These are phyloP conservation scores for Tuber calosporum DNA, from an alignment of 495 filamentous ascomycete genomes.

Conservation along the genomic window DNA sequence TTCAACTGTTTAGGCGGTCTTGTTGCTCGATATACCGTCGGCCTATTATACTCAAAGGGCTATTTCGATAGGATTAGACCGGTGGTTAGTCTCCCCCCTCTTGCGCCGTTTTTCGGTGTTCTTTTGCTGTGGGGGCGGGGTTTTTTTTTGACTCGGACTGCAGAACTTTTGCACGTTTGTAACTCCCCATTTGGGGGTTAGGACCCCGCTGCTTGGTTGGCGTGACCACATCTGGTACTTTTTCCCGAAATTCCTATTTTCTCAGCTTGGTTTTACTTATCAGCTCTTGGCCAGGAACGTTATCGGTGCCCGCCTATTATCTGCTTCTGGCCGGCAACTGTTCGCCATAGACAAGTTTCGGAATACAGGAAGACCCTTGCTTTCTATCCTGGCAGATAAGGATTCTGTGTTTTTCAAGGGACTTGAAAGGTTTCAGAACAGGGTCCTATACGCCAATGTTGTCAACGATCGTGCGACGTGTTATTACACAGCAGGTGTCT, in stretches of 20 bases:
- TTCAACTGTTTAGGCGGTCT: slow-evolving; percentile 51
- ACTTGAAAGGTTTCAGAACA: slow-evolving; percentile 63
- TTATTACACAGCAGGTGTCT: slow-evolving; percentile 74
- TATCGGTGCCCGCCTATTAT: slow-evolving; percentile 67
- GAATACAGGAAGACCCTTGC: slow-evolving; percentile 67
- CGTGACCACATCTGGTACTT: slow-evolving; percentile 54
- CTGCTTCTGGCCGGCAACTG: slow-evolving; percentile 74
- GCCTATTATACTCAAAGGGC: slow-evolving; percentile 70
- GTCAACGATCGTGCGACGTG: slow-evolving; percentile 71
- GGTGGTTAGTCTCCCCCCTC: slow-evolving; percentile 49
- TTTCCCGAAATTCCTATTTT: neutral
- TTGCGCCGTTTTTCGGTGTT: neutral
- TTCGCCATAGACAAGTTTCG: slow-evolving; percentile 82
- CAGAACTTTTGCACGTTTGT: slow-evolving; percentile 92
- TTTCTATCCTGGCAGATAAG: slow-evolving; percentile 74
- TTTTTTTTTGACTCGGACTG: slow-evolving; percentile 1
- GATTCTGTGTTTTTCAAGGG: slow-evolving; percentile 79
- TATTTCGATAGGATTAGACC: slow-evolving; percentile 71
- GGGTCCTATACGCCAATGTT: slow-evolving; percentile 73
- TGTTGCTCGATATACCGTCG: slow-evolving; percentile 79
- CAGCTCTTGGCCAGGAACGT: slow-evolving; percentile 52
- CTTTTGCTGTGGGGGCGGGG: neutral
- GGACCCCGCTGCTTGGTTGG: slow-evolving; percentile 63
- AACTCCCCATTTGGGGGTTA: slow-evolving; percentile 78
- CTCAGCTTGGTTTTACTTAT: slow-evolving; percentile 3